Conservation (phyloP, 192 early-diverging fungal genomes). For the Podila horticola region DNA sequence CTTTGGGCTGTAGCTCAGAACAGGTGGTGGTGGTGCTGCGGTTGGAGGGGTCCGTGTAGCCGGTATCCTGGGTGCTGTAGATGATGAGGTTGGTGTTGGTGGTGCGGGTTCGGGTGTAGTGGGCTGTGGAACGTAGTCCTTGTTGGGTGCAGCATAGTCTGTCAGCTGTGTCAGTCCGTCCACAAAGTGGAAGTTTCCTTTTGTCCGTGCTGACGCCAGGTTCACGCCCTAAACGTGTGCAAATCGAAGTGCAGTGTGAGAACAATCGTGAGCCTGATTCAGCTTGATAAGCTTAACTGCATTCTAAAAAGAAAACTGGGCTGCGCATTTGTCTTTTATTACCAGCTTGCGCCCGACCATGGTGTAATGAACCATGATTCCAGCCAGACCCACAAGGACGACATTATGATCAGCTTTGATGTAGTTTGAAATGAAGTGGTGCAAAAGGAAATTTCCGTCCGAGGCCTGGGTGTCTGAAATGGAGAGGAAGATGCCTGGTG, state of each 20-base stretch:
- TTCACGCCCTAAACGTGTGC: constrained; percentile 61
- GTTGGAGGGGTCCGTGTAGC: constrained; percentile 11
- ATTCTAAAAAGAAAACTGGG: background rate
- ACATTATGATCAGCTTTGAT: constrained; percentile 64
- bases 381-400: constrained; percentile 64
- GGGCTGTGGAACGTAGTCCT: constrained; percentile 22
- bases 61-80: background rate
- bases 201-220: constrained; percentile 54
- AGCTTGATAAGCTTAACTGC: too few species aligned
- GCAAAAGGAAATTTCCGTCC: constrained; percentile 68
- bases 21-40: constrained; percentile 18
- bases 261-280: background rate
- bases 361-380: constrained; percentile 69
- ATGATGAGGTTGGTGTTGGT: constrained; percentile 10
- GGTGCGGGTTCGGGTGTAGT: constrained; percentile 5
- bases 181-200: constrained; percentile 60
- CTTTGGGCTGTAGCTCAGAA: constrained; percentile 42
- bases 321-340: constrained; percentile 7
- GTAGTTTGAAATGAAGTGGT: constrained; percentile 71
- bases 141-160: constrained; percentile 52
- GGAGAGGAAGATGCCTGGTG: constrained; percentile 55
- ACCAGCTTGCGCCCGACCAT: constrained; percentile 68
- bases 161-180: constrained; percentile 67
- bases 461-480: constrained; percentile 66
- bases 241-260: background rate